These are phyloP conservation scores for Picea mariana DNA, from an alignment of 83 land plant species.

Conservation along the genomic window DNA sequence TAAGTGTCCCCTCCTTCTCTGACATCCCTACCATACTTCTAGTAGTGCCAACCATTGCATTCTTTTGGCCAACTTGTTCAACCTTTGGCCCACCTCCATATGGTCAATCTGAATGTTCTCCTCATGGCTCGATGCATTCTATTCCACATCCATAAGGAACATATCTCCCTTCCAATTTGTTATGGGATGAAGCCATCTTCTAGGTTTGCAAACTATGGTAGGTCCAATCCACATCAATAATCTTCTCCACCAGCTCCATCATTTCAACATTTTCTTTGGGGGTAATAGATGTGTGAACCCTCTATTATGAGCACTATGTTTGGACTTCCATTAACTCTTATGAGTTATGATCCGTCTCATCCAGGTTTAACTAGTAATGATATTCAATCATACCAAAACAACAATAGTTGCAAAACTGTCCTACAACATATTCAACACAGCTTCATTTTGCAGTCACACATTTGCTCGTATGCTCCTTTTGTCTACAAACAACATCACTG, in stretches of 20 bases:
- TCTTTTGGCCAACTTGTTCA: constrained; percentile 27
- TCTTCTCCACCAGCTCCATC: too few relatives aligned
- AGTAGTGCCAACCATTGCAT: constrained; percentile 15
- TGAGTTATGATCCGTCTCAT: constrained; percentile 30
- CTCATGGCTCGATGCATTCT: constrained; percentile 15
- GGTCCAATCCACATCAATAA: too few relatives aligned
- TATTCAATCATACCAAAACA: too few relatives aligned
- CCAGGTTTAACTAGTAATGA: constrained; percentile 9
- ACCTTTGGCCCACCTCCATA: constrained; percentile 27
- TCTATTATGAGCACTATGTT: constrained; percentile 35
- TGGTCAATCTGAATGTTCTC: constrained; percentile 20
- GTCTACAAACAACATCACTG: too few relatives aligned
- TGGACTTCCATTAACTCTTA: neutral
- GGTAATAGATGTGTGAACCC: constrained; percentile 36
- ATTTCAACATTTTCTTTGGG: too few relatives aligned
- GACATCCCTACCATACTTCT: constrained; percentile 17
- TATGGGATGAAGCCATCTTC: too few relatives aligned
- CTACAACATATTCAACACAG: too few relatives aligned
- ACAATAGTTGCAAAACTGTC: too few relatives aligned
- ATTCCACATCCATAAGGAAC: constrained; percentile 39
- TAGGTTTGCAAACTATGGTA: too few relatives aligned
- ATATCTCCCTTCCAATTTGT: neutral
- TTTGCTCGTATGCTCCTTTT: too few relatives aligned
- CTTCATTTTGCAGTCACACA: too few relatives aligned
- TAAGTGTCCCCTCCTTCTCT: constrained; percentile 34